Conservation (phyloP, 106 monocot genomes). For the Platanthera zijinensis region DNA sequence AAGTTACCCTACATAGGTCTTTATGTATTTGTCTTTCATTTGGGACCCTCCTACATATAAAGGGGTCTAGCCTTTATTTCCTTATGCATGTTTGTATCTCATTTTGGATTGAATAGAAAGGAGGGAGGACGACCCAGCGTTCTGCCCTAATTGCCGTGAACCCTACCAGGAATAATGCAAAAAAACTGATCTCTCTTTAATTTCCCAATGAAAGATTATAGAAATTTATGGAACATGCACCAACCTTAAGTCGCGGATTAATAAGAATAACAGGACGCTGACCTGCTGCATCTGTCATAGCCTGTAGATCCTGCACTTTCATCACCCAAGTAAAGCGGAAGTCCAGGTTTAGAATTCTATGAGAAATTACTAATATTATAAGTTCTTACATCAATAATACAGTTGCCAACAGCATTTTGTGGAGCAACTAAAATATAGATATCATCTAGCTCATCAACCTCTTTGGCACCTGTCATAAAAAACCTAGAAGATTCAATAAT, state of each 20-base stretch:
- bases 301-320: conserved; percentile 59
- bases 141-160: too few relatives aligned
- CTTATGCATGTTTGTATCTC: too few relatives aligned
- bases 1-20: too few relatives aligned
- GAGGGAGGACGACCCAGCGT: too few relatives aligned
- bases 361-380: neutral
- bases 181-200: neutral
- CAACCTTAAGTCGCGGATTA: conserved; percentile 93
- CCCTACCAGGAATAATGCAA: too few relatives aligned
- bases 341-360: neutral
- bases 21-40: too few relatives aligned
- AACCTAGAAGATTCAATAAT: neutral
- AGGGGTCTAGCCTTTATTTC: too few relatives aligned
- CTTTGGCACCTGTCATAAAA: conserved; percentile 43
- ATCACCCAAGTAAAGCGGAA: neutral
- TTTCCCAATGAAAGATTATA: neutral
- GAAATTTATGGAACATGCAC: neutral
- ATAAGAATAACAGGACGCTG: conserved; percentile 88
- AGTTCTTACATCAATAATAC: conserved; percentile 83
- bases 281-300: conserved; percentile 90
- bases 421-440: conserved; percentile 89
- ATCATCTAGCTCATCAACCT: conserved; percentile 88
- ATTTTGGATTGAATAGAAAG: too few relatives aligned
- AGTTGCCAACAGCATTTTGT: conserved; percentile 97
- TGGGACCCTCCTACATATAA: too few relatives aligned